phyloP scores from a whole-genome alignment of 192 early-diverging fungal species.

The Chytriomyces sp. region DNA sequence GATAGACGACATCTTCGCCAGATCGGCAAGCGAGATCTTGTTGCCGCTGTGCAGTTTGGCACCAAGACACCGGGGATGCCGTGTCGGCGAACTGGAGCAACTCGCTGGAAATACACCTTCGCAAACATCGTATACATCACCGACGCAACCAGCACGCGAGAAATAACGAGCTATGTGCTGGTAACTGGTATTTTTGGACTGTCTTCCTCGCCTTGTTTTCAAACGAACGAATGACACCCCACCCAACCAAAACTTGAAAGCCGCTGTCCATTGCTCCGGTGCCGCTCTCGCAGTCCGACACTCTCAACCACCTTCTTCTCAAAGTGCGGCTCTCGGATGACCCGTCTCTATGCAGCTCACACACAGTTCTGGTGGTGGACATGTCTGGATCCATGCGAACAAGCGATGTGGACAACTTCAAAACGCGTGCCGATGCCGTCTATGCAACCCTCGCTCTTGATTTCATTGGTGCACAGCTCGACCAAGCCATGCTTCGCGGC shows the following conservation, averaged over 20 bases:
- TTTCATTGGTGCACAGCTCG: conserved; percentile 3
- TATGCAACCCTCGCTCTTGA: conserved; percentile 14
- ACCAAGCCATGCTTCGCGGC: not conserved
- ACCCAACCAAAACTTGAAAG: too few relatives aligned
- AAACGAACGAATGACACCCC: too few relatives aligned
- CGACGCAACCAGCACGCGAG: conserved; percentile 4
- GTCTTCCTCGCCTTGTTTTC: too few relatives aligned
- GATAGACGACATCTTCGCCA: not conserved
- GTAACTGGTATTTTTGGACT: not conserved
- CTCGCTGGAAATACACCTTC: conserved; percentile 3
- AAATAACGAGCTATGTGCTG: conserved; percentile 5
- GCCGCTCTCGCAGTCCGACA: not conserved
- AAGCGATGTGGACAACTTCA: conserved; percentile 4
- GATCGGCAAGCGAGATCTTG: conserved; percentile 4
- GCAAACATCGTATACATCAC: conserved; percentile 19
- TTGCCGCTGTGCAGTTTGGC: not conserved
- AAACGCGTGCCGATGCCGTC: not conserved
- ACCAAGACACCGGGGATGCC: not conserved
- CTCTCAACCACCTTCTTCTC: not conserved
- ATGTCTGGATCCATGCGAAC: conserved; percentile 12
- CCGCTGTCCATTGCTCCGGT: not conserved
- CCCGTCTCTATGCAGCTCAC: not conserved
- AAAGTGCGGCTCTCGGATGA: not conserved
- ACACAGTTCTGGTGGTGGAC: conserved; percentile 10
- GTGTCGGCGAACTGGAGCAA: not conserved